Evolutionary conservation across 2,329 filamentous ascomycete species (phyloP).

Genomic region (Zymoseptoria pseudotritici): DNA sequence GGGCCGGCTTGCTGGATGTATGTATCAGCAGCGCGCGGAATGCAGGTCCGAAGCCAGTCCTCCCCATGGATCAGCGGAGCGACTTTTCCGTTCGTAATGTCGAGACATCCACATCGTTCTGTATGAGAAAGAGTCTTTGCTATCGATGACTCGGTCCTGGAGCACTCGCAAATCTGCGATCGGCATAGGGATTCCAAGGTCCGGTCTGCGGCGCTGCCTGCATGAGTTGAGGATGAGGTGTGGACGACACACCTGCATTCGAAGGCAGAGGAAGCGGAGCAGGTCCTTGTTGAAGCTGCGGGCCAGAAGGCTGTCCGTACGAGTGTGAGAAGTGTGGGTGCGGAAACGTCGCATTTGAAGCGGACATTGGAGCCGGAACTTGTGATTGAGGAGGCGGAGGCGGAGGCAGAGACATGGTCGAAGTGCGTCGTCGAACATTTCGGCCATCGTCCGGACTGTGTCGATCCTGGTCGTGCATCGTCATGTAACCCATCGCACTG

Average conservation of each 20-base stretch:
- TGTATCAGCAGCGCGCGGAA: background rate
- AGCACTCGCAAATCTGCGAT: constrained; percentile 7
- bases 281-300: constrained; percentile 16
- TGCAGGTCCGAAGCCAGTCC: background rate
- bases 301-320: constrained; percentile 16
- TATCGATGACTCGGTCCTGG: background rate
- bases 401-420: constrained; percentile 21
- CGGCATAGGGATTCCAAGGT: constrained; percentile 28
- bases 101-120: background rate
- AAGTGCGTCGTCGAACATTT: constrained; percentile 23
- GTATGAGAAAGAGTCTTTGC: background rate
- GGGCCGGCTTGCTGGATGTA: background rate
- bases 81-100: background rate
- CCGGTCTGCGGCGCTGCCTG: constrained; percentile 29
- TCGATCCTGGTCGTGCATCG: constrained; percentile 15
- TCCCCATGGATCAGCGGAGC: background rate
- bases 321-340: constrained; percentile 4
- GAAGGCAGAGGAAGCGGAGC: constrained; percentile 17
- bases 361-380: background rate
- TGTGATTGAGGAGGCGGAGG: constrained; percentile 7
- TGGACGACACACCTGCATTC: constrained; percentile 5
- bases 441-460: constrained; percentile 23
- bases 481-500: constrained; percentile 13
- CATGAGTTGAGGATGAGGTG: constrained; percentile 19
- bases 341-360: background rate